phyloP scores from a whole-genome alignment of 805 yeast genomes.

The Saccharomycopsis sp. region DNA sequence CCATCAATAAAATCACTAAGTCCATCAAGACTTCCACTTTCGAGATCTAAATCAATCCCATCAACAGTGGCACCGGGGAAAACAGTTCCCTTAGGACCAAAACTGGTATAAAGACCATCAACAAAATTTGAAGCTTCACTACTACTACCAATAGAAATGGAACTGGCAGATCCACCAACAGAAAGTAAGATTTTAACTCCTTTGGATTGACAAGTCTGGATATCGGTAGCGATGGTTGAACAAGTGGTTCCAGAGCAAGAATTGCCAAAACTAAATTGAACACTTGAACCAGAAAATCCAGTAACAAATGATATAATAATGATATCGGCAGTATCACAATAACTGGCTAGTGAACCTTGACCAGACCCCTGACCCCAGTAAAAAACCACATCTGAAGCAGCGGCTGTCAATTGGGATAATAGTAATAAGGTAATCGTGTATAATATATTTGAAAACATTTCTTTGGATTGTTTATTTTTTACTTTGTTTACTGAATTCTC shows the following conservation, averaged over 20 bases:
- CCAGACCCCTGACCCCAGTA: conserved; percentile 61
- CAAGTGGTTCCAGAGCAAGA: conserved; percentile 20
- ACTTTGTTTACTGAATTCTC: too few relatives aligned
- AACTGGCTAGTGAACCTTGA: conserved; percentile 33
- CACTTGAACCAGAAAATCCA: conserved; percentile 27
- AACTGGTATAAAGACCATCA: conserved; percentile 4
- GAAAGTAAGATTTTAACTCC: conserved; percentile 76
- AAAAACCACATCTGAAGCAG: conserved; percentile 38
- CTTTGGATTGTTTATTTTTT: too few relatives aligned
- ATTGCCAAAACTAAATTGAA: conserved; percentile 33
- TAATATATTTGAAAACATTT: too few relatives aligned
- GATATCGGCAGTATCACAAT: conserved; percentile 47
- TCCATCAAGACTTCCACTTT: conserved; percentile 50
- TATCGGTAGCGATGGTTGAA: conserved; percentile 46
- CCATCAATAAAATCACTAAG: conserved; percentile 46
- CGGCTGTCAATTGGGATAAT: not conserved
- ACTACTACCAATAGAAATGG: conserved; percentile 4
- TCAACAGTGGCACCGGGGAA: conserved; percentile 64
- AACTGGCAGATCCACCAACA: conserved; percentile 66
- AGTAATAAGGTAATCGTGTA: not conserved
- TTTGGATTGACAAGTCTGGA: conserved; percentile 59
- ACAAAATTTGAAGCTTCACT: conserved; percentile 7
- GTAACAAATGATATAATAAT: conserved; percentile 18
- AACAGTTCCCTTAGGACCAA: conserved; percentile 15
- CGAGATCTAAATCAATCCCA: conserved; percentile 91